Base-by-base conservation (phyloP, 2,329 filamentous ascomycete genomes). In the Ceratocystiopsis minuta region DNA sequence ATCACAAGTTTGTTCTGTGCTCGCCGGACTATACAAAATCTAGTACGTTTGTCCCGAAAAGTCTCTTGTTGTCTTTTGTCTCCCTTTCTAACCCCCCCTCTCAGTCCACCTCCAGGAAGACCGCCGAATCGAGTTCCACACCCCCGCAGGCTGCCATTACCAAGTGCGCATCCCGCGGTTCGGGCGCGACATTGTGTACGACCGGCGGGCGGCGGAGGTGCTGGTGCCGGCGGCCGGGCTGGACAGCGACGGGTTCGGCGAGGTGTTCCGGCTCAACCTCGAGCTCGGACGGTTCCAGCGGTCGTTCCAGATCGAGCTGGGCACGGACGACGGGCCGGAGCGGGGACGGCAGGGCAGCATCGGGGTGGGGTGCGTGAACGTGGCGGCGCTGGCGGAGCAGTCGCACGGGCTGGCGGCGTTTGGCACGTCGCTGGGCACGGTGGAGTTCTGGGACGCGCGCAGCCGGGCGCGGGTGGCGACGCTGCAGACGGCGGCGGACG, bases 361-460 rank as follows among this genome's bases (percentile, higher is more conserved):
- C 38, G 70, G 79, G 44, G 80, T 84, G 1, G 86, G 87, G 14
- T 79, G 80, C 40, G 86, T 96, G 41, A 95, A 96, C 55, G 78
- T 78, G 9, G 88, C 77, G 13, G 80, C 87, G 3, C 75, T 94
- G 46, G 90, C 90, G 3, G 84, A 95, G 55, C 72, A 79, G 35
- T 87, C 82, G 38, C 90, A 98, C 57, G 90, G 90, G 43, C 67
- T 98, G 5, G 69, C 87, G 32, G 87, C 88, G 0, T 98, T 98
- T 53, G 90, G 92, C 41, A 98, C 90, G 1, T 87, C 85, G 3
- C 65, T 90, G 43, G 88, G 90, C n/a, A 94, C 88, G 1, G 84
- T 96, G 20, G 90, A 98, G 56, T 88, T 96, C 54, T 98, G 87
- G 84, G 90, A 98, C 56, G 73, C 87, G 1, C 73, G 90, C 45